Base-by-base conservation (phyloP, 1,284 basidiomycete genomes). In the Rugosomyces carneus region DNA sequence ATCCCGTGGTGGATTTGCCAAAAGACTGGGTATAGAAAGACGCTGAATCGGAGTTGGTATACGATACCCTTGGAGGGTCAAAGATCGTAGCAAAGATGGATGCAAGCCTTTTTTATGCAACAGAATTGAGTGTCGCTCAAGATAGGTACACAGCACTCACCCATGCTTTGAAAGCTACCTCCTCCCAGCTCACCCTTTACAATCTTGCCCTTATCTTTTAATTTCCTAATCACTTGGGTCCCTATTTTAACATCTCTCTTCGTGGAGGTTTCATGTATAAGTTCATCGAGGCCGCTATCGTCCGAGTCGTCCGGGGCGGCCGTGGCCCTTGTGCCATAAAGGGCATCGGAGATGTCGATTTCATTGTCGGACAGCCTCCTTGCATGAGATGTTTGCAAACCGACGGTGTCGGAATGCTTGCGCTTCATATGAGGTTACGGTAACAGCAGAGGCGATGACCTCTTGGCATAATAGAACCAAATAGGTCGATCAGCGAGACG, bases 11-110 rank as follows among this genome's bases (percentile, higher is more conserved):
- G 96, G 94, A 40, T 78, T 80, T 3, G 85, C 67, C 26, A 99
- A 78, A 36, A 98, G 79, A 23, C 84, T 72, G 0, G 96, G 96
- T 43, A 99, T 89, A 2, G 93, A 76, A 13, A 89, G 77, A 7
- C 95, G 80, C 66, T 99, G 96, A 42, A 99, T 99, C 0, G 96
- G 96, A 0, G 96, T 99, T 9, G 96, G 96, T 32, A 84, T 87
- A 42, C 89, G 89, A 70, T 93, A 98, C 9, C 95, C 95, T 60
- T 96, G 85, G n/a, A 97, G 71, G 1, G 89, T 85, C 36, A 99
- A 71, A 1, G 93, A 86, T 39, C 92, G 82, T 21, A 96, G 74
- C 0, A 98, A 70, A 26, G 83, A 81, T 0, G 93, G 90, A 55
- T 89, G 80, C 5, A 98, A 75, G 43, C 90, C 93, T n/a, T n/a